Percentiles rank a stretch among this genome's conserved stretches.
Conservation (phyloP, 2,329 filamentous ascomycete species). For the Dendryphion nanum region DNA sequence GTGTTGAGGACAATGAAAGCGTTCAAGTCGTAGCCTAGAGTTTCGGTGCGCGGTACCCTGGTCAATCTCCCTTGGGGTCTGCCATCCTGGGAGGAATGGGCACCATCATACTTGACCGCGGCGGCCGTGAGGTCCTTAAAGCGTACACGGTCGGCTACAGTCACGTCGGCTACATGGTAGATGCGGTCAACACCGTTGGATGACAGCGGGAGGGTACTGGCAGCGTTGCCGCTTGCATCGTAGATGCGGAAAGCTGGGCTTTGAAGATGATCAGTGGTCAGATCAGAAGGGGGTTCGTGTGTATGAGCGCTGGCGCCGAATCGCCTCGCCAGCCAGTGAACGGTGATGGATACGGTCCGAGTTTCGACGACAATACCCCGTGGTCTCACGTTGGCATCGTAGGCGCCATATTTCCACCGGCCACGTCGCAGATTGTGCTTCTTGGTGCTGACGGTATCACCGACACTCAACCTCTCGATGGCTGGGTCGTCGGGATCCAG, state of each 20-base stretch:
- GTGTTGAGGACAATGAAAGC: conserved; percentile 53
- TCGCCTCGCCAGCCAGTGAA: conserved; percentile 55
- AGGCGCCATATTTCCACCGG: conserved; percentile 53
- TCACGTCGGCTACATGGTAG: conserved; percentile 40
- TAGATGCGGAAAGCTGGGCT: conserved; percentile 44
- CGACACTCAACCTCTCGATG: conserved; percentile 42
- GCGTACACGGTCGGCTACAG: conserved; percentile 50
- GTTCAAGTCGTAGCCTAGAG: conserved; percentile 59
- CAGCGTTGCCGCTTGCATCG: conserved; percentile 35
- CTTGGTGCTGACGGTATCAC: conserved; percentile 52
- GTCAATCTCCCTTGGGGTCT: conserved; percentile 43
- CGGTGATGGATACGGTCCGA: conserved; percentile 44
- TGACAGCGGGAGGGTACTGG: conserved; percentile 19
- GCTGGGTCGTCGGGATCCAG: conserved; percentile 35
- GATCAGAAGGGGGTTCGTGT: conserved; percentile 31
- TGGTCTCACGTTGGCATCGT: conserved; percentile 49
- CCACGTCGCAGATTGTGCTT: conserved; percentile 53
- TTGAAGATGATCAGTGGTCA: conserved; percentile 42
- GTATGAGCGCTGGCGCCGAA: conserved; percentile 18
- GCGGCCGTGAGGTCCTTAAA: conserved; percentile 55
- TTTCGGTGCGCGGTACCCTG: conserved; percentile 47
- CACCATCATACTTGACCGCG: conserved; percentile 51
- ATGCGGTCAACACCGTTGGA: conserved; percentile 22
- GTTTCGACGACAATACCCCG: conserved; percentile 55
- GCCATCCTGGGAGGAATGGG: conserved; percentile 23